phyloP scores from a whole-genome alignment of 441 rosid genomes.

The Pelargonium australe region DNA sequence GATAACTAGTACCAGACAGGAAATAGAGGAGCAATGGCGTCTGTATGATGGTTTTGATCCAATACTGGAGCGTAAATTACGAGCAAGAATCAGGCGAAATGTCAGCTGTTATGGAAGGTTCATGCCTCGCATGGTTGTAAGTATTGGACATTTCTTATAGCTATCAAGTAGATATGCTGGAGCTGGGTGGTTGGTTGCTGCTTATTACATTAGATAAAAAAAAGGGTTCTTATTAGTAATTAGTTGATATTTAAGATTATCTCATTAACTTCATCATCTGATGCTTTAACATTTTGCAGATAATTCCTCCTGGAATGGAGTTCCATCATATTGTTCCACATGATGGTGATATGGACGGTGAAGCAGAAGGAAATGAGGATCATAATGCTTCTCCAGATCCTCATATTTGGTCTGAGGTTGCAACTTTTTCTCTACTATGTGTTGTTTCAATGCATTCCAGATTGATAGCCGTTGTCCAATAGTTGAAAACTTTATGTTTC shows the following conservation, averaged over 20 bases:
- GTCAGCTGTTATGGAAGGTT: constrained; percentile 79
- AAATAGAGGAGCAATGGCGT: constrained; percentile 83
- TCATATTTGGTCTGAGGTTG: constrained; percentile 83
- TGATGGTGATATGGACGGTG: constrained; percentile 80
- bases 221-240: not conserved
- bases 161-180: not conserved
- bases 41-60: constrained; percentile 90
- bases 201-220: not conserved
- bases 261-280: not conserved
- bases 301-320: constrained; percentile 95
- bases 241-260: not conserved
- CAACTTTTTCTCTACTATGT: constrained; percentile 12
- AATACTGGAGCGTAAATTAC: constrained; percentile 63
- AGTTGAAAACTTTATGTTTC: not conserved
- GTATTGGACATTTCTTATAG: constrained; percentile 23
- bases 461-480: constrained; percentile 3
- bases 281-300: constrained; percentile 30
- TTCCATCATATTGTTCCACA: constrained; percentile 77
- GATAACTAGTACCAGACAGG: constrained; percentile 81
- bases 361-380: constrained; percentile 63
- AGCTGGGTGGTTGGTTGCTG: not conserved
- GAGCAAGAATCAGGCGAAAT: constrained; percentile 75
- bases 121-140: constrained; percentile 90
- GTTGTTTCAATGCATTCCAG: constrained; percentile 9
- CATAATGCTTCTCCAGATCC: constrained; percentile 69